Base-by-base conservation (phyloP, 768 basidiomycete species). In the Panellus pusillus region DNA sequence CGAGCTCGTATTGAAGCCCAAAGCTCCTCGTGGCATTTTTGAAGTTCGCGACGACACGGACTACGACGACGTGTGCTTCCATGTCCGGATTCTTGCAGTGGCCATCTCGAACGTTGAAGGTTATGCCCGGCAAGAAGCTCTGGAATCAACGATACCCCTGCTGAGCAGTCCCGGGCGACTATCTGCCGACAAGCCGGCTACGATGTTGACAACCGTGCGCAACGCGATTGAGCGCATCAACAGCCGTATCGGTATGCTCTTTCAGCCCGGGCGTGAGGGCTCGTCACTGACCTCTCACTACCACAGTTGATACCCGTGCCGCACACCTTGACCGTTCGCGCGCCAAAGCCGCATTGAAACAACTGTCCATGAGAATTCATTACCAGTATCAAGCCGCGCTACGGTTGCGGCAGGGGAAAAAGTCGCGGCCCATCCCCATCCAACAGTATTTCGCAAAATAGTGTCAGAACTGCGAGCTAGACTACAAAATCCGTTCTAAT, bases 291-390 rank as follows among this genome's bases (percentile, higher is more conserved):
- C 24, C 36, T 32, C 17, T 36, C 15, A 35, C n/a, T 27, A 32
- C 35, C 39, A 12, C 54, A 89, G 87, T 80, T 42, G 89, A 91
- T 64, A 84, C 82, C 3, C 84, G 87, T 42, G 88, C 86, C 24
- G 82, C 84, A 2, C 81, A 88, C 66, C 74, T 92, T 31, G 89
- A 91, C 57, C 83, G 90, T 43, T 89, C 89, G 2, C 78, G 86
- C 51, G 78, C 82, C 4, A 92, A 91, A 61, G 85, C 82, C 3
- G 77, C 79, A 0, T 67, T 91, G 44, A 86, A 91, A 63, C 80
- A 79, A 40, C 67, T 89, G 13, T 73, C 79, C 9, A 77, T 86
- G 72, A 79, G 84, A 19, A 68, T 91, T 12, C 67, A 80, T 62
- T 89, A 86, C 62, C 84, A 88, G 60, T 82, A 56, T 35, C 47